Base-by-base conservation (phyloP, 495 filamentous ascomycete species). In the Astrothelium macrocarpum region DNA sequence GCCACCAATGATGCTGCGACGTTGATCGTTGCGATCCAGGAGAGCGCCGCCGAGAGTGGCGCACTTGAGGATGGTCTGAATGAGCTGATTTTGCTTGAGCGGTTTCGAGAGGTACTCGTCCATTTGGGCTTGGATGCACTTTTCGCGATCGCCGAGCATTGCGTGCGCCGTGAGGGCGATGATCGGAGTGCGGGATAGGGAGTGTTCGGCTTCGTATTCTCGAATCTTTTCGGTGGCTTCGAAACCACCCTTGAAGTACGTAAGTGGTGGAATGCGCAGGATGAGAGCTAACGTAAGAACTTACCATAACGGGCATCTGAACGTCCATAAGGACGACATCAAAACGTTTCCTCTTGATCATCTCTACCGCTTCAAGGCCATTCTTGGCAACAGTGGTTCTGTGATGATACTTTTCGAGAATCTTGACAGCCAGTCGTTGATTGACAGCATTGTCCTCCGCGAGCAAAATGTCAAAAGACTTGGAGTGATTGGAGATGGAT, bases 251-350 rank as follows among this genome's bases (percentile, higher is more conserved):
- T 89, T 65, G 65, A 66, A 20, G 3, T 29, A 28, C 16, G 45
- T 43, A 9, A 34, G 34, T 23, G 66, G 39, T 26, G 11, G 14
- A 18, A 59, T 62, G 61, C 32, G 18, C 53, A 63, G 7, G 23
- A 18, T 53, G 49, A 53, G 29, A 60, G 14, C 1, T 45, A 29
- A 12, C 10, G 23, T 0, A 32, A 20, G 12, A 32, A 71, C 82
- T 72, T 77, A 88, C 86, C 92, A 99, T 97, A 65, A 97, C 87
- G 25, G 95, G 95, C 95, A 99, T 99, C 74, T 97, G 95, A 7
- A 99, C 95, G 70, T 99, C 94, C 94, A 99, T 99, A 56, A 99
- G 77, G 66, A 98, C 94, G 69, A 95, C 90, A 76, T 98, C 94
- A 71, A 93, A 98, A 66, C 90, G 87, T 76, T 89, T 90, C 69